Base-by-base conservation (phyloP, 306 rosid genomes). In the Gastrolobium bilobum region DNA sequence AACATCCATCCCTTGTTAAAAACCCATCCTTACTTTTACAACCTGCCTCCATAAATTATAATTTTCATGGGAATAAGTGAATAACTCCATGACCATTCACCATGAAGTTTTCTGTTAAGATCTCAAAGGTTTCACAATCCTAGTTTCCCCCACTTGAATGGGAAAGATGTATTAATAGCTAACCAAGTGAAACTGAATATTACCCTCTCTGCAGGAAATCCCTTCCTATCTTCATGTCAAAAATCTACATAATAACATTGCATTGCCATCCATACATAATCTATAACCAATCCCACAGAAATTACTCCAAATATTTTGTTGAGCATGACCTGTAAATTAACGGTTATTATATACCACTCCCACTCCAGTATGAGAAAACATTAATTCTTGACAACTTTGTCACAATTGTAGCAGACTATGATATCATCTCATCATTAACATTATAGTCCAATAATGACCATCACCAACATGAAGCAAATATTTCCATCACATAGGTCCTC, bases 121-220 rank as follows among this genome's bases (percentile, higher is more conserved):
- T 37, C 67, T 43, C 67, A 42, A 50, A 42, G 54, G 26, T 11
- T 65, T 42, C 59, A 77, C 58, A 39, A 34, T 53, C 48, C 52
- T 61, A 50, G 50, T 60, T 75, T 48, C 26, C 54, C 48, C 74
- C 26, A 52, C 33, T 44, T 31, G 44, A 42, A 68, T 54, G 50
- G 66, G 37, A 67, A 38, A 54, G 7, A 33, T 39, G 37, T 30
- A 53, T 29, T 56, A n/a, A 53, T 15, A 34, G 51, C 68, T 58
- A 57, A 78, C 53, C 8, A 20, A 35, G 40, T 44, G 69, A 57
- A 68, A 69, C 61, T 50, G 9, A 78, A 78, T 78, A n/a, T 5
- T 9, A 43, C 43, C 68, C 69, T n/a, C 31, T 60, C 8, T 30
- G 51, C 6, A 71, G 40, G 57, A 71, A 71, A 26, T 40, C n/a